These are phyloP conservation scores for Tillandsia fasciculata DNA, from an alignment of 176 grass and related monocot genomes.

Conservation along the genomic window DNA sequence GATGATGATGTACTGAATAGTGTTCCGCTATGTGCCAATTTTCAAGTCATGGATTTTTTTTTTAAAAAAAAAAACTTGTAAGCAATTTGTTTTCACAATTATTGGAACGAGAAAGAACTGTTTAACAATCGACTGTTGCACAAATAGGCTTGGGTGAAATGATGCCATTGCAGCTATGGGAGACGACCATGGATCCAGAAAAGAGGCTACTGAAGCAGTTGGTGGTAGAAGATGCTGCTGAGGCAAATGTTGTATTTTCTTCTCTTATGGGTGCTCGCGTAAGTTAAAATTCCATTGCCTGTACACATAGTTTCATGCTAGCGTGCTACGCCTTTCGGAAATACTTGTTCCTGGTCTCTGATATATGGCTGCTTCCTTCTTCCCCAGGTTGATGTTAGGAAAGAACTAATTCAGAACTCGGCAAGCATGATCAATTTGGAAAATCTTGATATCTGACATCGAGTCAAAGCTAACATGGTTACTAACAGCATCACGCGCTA, in stretches of 20 bases:
- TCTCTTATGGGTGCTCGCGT: conserved; percentile 83
- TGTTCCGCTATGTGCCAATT: too few relatives aligned
- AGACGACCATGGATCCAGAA: conserved; percentile 92
- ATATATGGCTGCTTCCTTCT: conserved; percentile 4
- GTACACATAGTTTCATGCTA: neutral
- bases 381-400: conserved; percentile 78
- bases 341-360: neutral
- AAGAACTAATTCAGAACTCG: conserved; percentile 65
- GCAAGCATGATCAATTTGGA: conserved; percentile 65
- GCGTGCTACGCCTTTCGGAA: neutral
- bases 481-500: too few relatives aligned
- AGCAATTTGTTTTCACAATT: neutral
- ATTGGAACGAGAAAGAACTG: neutral
- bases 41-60: too few relatives aligned
- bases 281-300: conserved; percentile 25
- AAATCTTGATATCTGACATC: conserved; percentile 67
- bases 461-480: conserved; percentile 2
- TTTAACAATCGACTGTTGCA: conserved; percentile 2
- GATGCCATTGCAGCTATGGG: conserved; percentile 93
- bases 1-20: neutral
- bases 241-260: conserved; percentile 82
- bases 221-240: conserved; percentile 70
- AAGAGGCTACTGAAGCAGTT: conserved; percentile 87
- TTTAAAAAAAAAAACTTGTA: too few relatives aligned
- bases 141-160: conserved; percentile 83